Percentiles rank a stretch among this genome's conserved stretches.
phyloP scores from a whole-genome alignment of 768 basidiomycete genomes.

The Tubosaeta sp. region DNA sequence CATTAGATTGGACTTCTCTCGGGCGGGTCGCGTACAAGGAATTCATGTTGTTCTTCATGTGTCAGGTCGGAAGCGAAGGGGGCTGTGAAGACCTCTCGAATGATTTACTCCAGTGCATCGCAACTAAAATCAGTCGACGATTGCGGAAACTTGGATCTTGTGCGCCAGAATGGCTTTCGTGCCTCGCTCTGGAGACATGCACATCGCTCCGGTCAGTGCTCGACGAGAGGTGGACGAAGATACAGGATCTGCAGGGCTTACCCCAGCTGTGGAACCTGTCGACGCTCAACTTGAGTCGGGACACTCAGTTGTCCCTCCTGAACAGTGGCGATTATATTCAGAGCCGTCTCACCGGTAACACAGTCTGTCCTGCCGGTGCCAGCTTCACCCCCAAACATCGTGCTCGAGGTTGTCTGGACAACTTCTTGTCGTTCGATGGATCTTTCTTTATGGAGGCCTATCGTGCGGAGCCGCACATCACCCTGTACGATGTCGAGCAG shows the following conservation, averaged over 20 bases:
- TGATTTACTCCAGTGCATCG: conserved; percentile 36
- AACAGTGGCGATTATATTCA: conserved; percentile 28
- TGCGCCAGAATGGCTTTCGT: conserved; percentile 12
- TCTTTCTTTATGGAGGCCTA: conserved; percentile 6
- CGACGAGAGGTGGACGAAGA: conserved; percentile 32
- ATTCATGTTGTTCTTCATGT: conserved; percentile 32
- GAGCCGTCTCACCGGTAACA: conserved; percentile 5
- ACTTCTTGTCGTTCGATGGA: conserved; percentile 13
- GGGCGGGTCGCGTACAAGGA: conserved; percentile 25
- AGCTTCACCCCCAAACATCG: conserved; percentile 1
- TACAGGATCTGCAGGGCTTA: conserved; percentile 25
- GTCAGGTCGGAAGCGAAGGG: conserved; percentile 6
- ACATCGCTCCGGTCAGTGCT: conserved; percentile 17
- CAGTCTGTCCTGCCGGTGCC: too few species aligned
- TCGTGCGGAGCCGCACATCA: conserved; percentile 6
- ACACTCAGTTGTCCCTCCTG: conserved; percentile 32
- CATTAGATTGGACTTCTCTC: conserved; percentile 17
- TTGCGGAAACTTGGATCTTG: conserved; percentile 32
- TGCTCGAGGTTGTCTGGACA: conserved; percentile 5
- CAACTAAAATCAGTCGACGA: conserved; percentile 36
- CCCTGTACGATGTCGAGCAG: conserved; percentile 36
- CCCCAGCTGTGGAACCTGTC: conserved; percentile 30
- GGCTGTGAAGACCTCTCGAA: conserved; percentile 11
- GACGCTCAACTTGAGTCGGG: conserved; percentile 24
- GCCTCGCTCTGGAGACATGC: neutral